Evolutionary conservation across 2,329 filamentous ascomycete genomes (phyloP).

Genomic region (Coniella lustricola): DNA sequence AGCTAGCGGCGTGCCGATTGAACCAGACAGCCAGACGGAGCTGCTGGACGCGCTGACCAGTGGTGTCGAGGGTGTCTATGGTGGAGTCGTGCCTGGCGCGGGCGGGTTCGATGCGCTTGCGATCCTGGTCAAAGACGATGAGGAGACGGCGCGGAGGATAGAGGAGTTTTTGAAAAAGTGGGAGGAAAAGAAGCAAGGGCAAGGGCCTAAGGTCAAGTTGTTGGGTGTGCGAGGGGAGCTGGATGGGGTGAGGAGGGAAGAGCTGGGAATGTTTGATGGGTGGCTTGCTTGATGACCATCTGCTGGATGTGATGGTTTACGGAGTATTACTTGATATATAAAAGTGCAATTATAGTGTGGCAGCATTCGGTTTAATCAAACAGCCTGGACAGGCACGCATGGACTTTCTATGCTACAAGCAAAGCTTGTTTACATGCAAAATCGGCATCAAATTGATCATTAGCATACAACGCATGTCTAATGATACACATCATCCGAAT

Average conservation of each 20-base stretch:
- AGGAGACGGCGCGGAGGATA: conserved; percentile 53
- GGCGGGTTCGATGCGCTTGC: conserved; percentile 89
- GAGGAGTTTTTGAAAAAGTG: conserved; percentile 59
- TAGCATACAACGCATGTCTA: too few relatives aligned
- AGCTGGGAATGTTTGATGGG: conserved; percentile 34
- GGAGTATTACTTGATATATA: too few relatives aligned
- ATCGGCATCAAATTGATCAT: too few relatives aligned
- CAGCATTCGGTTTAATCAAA: too few relatives aligned
- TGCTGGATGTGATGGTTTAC: too few relatives aligned
- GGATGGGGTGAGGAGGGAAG: conserved; percentile 53
- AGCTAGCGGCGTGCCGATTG: conserved; percentile 73
- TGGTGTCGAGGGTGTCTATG: conserved; percentile 69
- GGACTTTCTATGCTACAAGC: too few relatives aligned
- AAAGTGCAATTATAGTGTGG: too few relatives aligned
- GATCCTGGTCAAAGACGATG: conserved; percentile 68
- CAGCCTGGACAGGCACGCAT: too few relatives aligned
- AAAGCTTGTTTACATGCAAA: too few relatives aligned
- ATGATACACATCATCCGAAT: too few relatives aligned
- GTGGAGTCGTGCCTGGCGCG: conserved; percentile 88
- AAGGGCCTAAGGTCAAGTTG: conserved; percentile 58
- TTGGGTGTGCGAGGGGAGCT: conserved; percentile 66
- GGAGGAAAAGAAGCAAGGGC: conserved; percentile 46
- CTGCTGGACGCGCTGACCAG: conserved; percentile 68
- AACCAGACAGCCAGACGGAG: conserved; percentile 77
- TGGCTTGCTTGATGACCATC: conserved; percentile 35